Evolutionary conservation across 75 land plant genomes (phyloP), one percentile per base, ranked within the genome.

Genomic region (Picea glauca): DNA sequence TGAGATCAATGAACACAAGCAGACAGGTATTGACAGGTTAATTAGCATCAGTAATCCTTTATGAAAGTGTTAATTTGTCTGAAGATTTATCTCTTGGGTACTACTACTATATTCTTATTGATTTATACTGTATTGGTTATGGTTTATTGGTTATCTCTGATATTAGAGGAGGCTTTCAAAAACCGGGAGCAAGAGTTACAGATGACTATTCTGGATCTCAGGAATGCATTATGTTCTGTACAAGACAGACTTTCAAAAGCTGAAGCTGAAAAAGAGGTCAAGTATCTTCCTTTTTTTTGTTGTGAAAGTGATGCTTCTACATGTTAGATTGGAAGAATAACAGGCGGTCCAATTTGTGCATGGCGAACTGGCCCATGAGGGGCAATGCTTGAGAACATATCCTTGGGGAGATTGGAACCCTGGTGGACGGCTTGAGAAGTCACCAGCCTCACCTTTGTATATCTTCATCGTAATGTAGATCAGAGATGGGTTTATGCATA

Each of bases 181-280:
- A 78, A 20, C 6, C 86, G 81, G 65, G 86, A 81, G 23, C 85
- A 91, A 46, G 90, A 91, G 61, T 66, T 91, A 58, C 86, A 79
- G 80, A 56, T 75, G 3, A 72, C 73, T 17, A 81, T 88, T 56
- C 35, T 38, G 57, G 86, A 86, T 32, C 72, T 86, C 30, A 83
- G 78, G 40, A 78, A 74, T 66, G 81, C 65, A 13, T 79, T 64
- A 54, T 58, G 76, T 13, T 62, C 77, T 31, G 66, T 84, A 38
- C 73, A 83, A 75, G 88, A 91, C 56, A 84, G 80, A 26, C 70
- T 84, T 3, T 43, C 67, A 15, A 86, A 83, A 61, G 90, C 84
- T 60, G 85, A 88, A 76, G 80, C 84, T 18, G 90, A 82, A 11
- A 84, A 84, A 58, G 12, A 62, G 85, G 85, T 84, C 56, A 21